These are phyloP conservation scores for Alternaria gaisen DNA, from an alignment of 2,329 filamentous ascomycete species.

Conservation along the genomic window DNA sequence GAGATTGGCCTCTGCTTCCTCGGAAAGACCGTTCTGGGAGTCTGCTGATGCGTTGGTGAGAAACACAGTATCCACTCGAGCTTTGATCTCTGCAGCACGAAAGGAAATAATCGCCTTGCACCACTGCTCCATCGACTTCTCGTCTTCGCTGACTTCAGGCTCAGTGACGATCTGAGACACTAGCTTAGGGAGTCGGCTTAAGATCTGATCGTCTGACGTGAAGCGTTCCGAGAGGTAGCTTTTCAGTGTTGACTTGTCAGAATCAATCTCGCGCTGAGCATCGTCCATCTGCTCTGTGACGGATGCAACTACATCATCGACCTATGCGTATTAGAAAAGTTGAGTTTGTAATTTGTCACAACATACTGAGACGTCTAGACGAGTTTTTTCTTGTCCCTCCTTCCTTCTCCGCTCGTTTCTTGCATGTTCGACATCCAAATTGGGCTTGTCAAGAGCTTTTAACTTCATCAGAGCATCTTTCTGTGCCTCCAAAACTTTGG, in stretches of 20 bases:
- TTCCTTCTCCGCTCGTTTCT: slow-evolving; percentile 50
- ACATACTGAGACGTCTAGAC: slow-evolving; percentile 52
- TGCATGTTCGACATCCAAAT: slow-evolving; percentile 50
- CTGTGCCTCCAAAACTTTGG: slow-evolving; percentile 68
- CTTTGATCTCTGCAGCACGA: slow-evolving; percentile 53
- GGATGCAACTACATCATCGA: slow-evolving; percentile 42
- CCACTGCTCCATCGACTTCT: slow-evolving; percentile 64
- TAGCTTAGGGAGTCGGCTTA: slow-evolving; percentile 72
- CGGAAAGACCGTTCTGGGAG: slow-evolving; percentile 14
- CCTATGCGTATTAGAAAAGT: slow-evolving; percentile 22
- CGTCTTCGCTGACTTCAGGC: slow-evolving; percentile 61
- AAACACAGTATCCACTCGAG: slow-evolving; percentile 63
- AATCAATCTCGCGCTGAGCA: slow-evolving; percentile 60
- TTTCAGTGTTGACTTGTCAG: slow-evolving; percentile 57
- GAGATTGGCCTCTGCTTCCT: slow-evolving; percentile 53
- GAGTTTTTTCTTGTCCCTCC: slow-evolving; percentile 52
- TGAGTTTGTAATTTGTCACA: accelerated
- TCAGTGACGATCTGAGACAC: slow-evolving; percentile 65
- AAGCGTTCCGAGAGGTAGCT: slow-evolving; percentile 62
- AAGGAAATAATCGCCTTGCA: slow-evolving; percentile 57
- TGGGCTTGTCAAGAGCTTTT: slow-evolving; percentile 58
- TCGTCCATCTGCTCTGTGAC: slow-evolving; percentile 48
- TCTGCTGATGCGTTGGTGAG: slow-evolving; percentile 50
- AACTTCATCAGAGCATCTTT: slow-evolving; percentile 67
- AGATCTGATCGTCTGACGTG: slow-evolving; percentile 70